A percentile compares a stretch with the other conserved stretches of the same genome.
These are phyloP conservation scores for Inga oerstediana DNA, from an alignment of 306 rosid species.

Conservation along the genomic window DNA sequence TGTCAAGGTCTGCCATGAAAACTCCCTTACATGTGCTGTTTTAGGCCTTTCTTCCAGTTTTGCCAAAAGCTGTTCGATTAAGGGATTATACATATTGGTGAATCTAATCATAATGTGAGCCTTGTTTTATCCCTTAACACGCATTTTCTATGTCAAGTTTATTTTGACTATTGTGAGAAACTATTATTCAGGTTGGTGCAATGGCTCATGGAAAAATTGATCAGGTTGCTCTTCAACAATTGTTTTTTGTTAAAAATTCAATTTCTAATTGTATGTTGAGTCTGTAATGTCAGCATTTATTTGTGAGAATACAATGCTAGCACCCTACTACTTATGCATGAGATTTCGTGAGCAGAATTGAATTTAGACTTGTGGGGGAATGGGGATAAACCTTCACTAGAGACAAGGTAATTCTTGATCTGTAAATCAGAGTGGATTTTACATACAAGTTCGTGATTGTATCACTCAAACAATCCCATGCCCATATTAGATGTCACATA, in stretches of 20 bases:
- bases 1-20: not conserved
- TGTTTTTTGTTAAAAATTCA: not conserved
- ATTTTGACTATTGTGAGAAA: not conserved
- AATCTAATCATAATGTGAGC: constrained; percentile 8
- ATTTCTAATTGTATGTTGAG: not conserved
- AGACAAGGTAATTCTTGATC: too few species aligned
- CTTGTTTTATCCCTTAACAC: constrained; percentile 26
- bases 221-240: constrained; percentile 21
- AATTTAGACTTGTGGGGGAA: not conserved
- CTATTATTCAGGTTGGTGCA: too few species aligned
- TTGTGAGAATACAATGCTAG: not conserved
- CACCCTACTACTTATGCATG: not conserved
- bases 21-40: not conserved
- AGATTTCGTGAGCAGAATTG: not conserved
- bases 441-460: too few species aligned
- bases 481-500: too few species aligned
- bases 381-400: too few species aligned
- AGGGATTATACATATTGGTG: constrained; percentile 4
- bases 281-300: not conserved
- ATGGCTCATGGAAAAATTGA: not conserved
- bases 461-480: too few species aligned
- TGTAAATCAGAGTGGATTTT: too few species aligned
- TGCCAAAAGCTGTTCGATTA: constrained; percentile 10
- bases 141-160: not conserved
- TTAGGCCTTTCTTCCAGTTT: constrained; percentile 36